Evolutionary conservation across 345 rosid genomes (phyloP), one percentile per base, ranked within the genome.

Genomic region (Melaleuca quinquenervia): DNA sequence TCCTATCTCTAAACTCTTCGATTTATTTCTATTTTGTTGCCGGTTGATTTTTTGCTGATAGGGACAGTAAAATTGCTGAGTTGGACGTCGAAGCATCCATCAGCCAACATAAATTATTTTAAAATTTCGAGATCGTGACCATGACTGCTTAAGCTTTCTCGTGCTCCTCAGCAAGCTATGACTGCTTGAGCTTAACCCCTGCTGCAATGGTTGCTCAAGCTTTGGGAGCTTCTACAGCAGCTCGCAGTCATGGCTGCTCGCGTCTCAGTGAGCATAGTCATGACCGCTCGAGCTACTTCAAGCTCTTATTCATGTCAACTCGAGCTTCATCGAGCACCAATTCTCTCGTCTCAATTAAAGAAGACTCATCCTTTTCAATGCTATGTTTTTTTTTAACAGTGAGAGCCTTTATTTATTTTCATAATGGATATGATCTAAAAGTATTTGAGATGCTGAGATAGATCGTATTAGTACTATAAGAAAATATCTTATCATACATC

Each of bases 1-100:
- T 58, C 7, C 16, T 41, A 0, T 7, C 64, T 58, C n/a, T 26
- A 11, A 58, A 41, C 41, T 41, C 41, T 41, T 41, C 2, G 41
- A 41, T 41, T 41, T n/a, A n/a, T 56, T 15, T 12, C 12, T 50
- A 11, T 50, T 50, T 11, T 11, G 11, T 56, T 26, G 64, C 52
- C 52, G 5, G 29, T 11, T 29, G 11, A 26, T 5, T 56, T 56
- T 56, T 56, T 58, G 26, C 16, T 58, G 0, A 56, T 6, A 0
- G 26, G 60, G 26, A 24, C 62, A 55, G 26, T 0, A 26, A 0
- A 58, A 58, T 58, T 11, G 3, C 1, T 7, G 11, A 11, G 11
- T 58, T 55, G 0, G 0, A 55, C 7, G 14, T 55, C 0, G 0
- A 1, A 1, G 1, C 27, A 24, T 55, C 0, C 27, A 24, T 22